These are phyloP conservation scores for Candida lessepsii DNA, from an alignment of 805 yeast species.

Conservation along the genomic window DNA sequence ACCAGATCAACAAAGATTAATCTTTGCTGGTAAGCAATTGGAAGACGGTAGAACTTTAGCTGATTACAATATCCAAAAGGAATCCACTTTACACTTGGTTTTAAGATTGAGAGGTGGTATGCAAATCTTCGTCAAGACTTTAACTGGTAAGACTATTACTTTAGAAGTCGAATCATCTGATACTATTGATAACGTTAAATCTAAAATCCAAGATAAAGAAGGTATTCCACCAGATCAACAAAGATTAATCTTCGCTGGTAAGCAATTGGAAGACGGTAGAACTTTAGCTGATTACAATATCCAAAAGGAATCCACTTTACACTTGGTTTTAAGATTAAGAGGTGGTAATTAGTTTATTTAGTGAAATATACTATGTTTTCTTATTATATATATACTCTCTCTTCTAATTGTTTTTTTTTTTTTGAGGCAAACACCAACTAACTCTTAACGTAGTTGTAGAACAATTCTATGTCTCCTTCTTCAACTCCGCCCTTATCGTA, in stretches of 20 bases:
- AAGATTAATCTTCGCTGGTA: slow-evolving; percentile 96
- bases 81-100: slow-evolving; percentile 93
- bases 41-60: slow-evolving; percentile 95
- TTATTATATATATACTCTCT: not conserved
- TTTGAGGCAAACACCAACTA: no score
- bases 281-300: slow-evolving; percentile 96
- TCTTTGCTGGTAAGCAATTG: slow-evolving; percentile 96
- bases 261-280: slow-evolving; percentile 95
- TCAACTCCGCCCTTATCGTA: slow-evolving; percentile 41
- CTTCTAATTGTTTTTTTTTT: slow-evolving; percentile 1
- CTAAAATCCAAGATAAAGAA: slow-evolving; percentile 95
- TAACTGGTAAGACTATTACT: slow-evolving; percentile 57
- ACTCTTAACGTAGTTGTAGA: no score
- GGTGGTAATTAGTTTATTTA: slow-evolving; percentile 58
- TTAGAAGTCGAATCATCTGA: slow-evolving; percentile 96
- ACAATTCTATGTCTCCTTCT: not conserved
- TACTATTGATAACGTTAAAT: slow-evolving; percentile 95
- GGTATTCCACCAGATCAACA: slow-evolving; percentile 98
- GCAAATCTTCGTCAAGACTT: slow-evolving; percentile 38
- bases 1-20: slow-evolving; percentile 95
- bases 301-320: slow-evolving; percentile 94
- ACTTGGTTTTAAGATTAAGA: slow-evolving; percentile 94
- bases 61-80: slow-evolving; percentile 98
- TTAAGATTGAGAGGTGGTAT: slow-evolving; percentile 96
- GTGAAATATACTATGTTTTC: not conserved